Base-by-base conservation (phyloP, 2,329 filamentous ascomycete species). In the Coniochaeta hoffmannii region DNA sequence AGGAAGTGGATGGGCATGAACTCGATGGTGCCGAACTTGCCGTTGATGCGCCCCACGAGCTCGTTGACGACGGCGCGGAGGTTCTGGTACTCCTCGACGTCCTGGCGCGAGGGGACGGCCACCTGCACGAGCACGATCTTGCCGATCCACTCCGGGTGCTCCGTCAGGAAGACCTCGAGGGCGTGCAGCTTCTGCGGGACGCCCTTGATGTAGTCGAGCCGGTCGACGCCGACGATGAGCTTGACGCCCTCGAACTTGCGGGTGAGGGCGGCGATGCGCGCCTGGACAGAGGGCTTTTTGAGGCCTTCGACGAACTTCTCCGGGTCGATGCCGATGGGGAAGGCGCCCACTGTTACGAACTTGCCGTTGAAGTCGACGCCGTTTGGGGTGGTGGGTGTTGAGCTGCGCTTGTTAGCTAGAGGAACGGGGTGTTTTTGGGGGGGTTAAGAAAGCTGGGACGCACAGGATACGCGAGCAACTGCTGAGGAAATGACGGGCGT, bases 1-100 rank as follows among this genome's bases (percentile, higher is more conserved):
- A 97, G 86, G 76, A 97, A 97, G 73, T 97, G 94, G 64, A 99
- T 97, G 1, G 94, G 94, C 88, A 96, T 97, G 75, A 97, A 97
- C 71, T 97, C 93, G 66, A 97, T 88, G 31, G 92, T 97, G 69
- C 93, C 92, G 66, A 97, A 97, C 68, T 89, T 91, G 66, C 94
- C 94, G 68, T 99, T 99, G 75, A 99, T 97, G 58, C 93, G 85
- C 35, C 94, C 94, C 14, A 97, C 93, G 11, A 97, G 82, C 75
- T 99, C 94, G 69, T 97, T 99, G 67, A 97, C 92, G 4, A 96
- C 90, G 19, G 92, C 91, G 28, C 93, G 87, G 34, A 99, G 79
- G 67, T 97, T 97, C 71, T 97, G 93, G 69, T 99, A 97, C 69
- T 97, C 94, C 66, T 97, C 94, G 56, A 97, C 94, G 66, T 97